Conservation (phyloP, 805 yeast genomes). For the Candida krabiensis region DNA sequence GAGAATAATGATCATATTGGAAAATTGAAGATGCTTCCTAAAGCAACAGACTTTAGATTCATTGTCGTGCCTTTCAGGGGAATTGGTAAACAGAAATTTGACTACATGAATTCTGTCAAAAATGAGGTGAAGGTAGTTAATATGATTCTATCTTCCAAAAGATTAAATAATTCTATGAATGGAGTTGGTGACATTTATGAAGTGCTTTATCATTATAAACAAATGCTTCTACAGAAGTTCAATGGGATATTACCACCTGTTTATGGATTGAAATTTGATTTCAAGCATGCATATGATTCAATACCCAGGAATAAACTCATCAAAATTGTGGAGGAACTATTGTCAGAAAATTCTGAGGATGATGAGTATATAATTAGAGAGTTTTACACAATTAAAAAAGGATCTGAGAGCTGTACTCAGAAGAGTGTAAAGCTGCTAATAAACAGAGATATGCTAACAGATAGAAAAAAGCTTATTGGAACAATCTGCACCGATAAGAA, state of each 20-base stretch:
- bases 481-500: constrained; percentile 10
- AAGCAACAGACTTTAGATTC: constrained; percentile 56
- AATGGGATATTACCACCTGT: constrained; percentile 35
- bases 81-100: constrained; percentile 32
- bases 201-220: constrained; percentile 39
- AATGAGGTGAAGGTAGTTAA: constrained; percentile 46
- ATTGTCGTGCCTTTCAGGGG: constrained; percentile 54
- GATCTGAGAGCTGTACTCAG: background rate
- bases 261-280: constrained; percentile 70
- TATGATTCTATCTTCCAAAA: constrained; percentile 31
- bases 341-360: constrained; percentile 20
- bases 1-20: constrained; percentile 37
- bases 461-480: background rate
- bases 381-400: constrained; percentile 4
- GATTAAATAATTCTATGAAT: constrained; percentile 10
- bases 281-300: constrained; percentile 73
- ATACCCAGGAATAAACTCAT: constrained; percentile 46
- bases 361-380: constrained; percentile 13
- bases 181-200: constrained; percentile 49
- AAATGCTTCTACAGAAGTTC: constrained; percentile 14
- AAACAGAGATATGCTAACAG: background rate
- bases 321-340: constrained; percentile 12
- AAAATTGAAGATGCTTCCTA: constrained; percentile 56
- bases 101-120: constrained; percentile 35
- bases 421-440: background rate